These are phyloP conservation scores for Pilatotrama ljubarskyi DNA, from an alignment of 768 basidiomycete species.

Conservation along the genomic window DNA sequence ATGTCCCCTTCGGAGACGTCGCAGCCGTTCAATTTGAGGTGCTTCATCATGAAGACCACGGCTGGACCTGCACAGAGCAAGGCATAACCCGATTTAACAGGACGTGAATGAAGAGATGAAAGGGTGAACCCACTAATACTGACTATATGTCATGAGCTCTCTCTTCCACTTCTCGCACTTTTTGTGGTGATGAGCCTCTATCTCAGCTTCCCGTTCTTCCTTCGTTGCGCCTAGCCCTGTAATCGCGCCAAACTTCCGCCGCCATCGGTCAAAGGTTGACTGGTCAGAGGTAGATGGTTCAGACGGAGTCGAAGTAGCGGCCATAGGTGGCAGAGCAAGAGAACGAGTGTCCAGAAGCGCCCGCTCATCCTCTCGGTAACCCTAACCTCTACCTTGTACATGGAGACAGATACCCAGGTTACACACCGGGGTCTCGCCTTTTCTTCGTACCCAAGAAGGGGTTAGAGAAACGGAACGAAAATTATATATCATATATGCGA, in stretches of 20 bases:
- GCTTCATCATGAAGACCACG: constrained; percentile 89
- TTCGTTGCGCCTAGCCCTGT: constrained; percentile 53
- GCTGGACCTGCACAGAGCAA: constrained; percentile 61
- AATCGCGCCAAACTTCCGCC: constrained; percentile 45
- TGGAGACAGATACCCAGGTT: too few species aligned
- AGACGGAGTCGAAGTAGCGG: constrained; percentile 19
- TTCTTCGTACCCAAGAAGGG: too few species aligned
- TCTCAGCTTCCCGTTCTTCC: constrained; percentile 40
- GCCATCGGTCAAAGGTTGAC: constrained; percentile 51
- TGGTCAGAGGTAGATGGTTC: constrained; percentile 16
- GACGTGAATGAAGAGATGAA: background rate
- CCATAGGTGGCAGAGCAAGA: constrained; percentile 3
- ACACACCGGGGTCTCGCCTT: too few species aligned
- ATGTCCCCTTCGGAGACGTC: constrained; percentile 71
- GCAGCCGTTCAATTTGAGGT: constrained; percentile 75
- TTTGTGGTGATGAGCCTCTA: constrained; percentile 40
- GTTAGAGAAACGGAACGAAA: too few species aligned
- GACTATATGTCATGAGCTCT: constrained; percentile 49
- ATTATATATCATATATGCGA: too few species aligned
- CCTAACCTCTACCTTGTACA: background rate
- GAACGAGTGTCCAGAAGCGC: background rate
- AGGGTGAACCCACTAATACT: constrained; percentile 31
- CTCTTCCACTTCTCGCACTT: constrained; percentile 54
- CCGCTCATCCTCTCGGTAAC: background rate
- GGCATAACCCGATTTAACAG: background rate